These are phyloP conservation scores for Pyricularia sp. DNA, from an alignment of 2,329 filamentous ascomycete species.

Conservation along the genomic window DNA sequence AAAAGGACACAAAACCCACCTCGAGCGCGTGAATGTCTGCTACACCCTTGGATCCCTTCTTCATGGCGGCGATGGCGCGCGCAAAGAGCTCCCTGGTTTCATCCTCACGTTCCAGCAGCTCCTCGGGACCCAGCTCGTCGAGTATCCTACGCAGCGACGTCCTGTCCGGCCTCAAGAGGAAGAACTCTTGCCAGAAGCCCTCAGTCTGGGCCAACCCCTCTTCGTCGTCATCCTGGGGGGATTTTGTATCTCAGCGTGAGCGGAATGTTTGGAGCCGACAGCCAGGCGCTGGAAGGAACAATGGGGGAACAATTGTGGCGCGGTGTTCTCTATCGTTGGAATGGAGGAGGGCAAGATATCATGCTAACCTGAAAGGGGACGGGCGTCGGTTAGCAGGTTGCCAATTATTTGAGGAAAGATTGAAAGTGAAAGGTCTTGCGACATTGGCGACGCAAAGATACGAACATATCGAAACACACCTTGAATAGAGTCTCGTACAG, in stretches of 20 bases:
- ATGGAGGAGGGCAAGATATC: neutral
- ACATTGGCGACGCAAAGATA: conserved; percentile 7
- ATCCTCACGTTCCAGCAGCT: conserved; percentile 63
- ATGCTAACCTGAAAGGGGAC: neutral
- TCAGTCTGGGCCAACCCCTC: conserved; percentile 57
- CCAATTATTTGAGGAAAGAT: neutral
- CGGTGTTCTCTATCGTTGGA: neutral
- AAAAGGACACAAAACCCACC: conserved; percentile 38
- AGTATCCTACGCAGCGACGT: conserved; percentile 55
- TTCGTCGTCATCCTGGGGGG: conserved; percentile 19
- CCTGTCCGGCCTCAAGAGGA: conserved; percentile 72
- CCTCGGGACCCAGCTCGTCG: conserved; percentile 55
- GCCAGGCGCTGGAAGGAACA: neutral
- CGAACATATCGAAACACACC: conserved; percentile 27
- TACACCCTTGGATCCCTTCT: conserved; percentile 33
- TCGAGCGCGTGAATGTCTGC: conserved; percentile 72
- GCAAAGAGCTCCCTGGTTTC: conserved; percentile 69
- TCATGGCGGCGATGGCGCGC: conserved; percentile 57
- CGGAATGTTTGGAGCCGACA: neutral
- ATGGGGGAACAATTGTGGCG: neutral
- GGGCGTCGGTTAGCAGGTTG: neutral
- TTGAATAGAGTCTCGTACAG: conserved; percentile 79
- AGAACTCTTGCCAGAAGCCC: conserved; percentile 94
- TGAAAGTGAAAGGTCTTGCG: neutral
- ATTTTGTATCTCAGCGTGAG: neutral